phyloP scores from a whole-genome alignment of 306 rosid species.

The Hylodesmum podocarpum region DNA sequence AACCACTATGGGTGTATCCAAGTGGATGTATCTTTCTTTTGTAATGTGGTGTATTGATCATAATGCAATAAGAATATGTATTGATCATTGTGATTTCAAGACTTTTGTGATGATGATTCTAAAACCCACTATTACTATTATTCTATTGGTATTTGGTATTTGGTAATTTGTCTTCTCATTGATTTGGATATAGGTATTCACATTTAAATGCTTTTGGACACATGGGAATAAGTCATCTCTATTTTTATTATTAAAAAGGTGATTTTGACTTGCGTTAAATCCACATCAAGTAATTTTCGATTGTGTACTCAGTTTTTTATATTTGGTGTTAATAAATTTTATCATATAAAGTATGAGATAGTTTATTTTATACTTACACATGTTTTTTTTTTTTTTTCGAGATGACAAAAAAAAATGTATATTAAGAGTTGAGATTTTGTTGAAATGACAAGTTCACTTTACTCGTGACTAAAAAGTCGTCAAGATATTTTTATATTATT shows the following conservation, averaged over 20 bases:
- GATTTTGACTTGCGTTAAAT: too few relatives aligned
- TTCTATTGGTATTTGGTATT: too few relatives aligned
- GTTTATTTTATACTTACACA: neutral
- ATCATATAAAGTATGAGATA: neutral
- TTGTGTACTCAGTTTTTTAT: too few relatives aligned
- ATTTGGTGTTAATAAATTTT: too few relatives aligned
- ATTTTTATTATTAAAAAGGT: too few relatives aligned
- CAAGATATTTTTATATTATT: neutral
- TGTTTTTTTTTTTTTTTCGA: neutral
- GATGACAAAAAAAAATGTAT: neutral
- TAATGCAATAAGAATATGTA: slow-evolving; percentile 37
- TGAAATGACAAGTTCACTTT: neutral
- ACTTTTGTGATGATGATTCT: neutral
- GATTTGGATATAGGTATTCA: too few relatives aligned
- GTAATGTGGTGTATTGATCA: slow-evolving; percentile 19
- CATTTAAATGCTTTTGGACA: too few relatives aligned
- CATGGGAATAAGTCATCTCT: too few relatives aligned
- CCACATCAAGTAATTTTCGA: too few relatives aligned
- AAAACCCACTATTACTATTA: too few relatives aligned
- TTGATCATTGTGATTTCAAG: slow-evolving; percentile 11
- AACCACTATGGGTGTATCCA: slow-evolving; percentile 29
- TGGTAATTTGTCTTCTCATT: neutral
- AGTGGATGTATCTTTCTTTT: slow-evolving; percentile 36
- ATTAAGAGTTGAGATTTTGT: neutral
- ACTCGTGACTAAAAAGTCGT: neutral